Evolutionary conservation across 2,329 filamentous ascomycete genomes (phyloP).

Genomic region (Chaetomium globosum): DNA sequence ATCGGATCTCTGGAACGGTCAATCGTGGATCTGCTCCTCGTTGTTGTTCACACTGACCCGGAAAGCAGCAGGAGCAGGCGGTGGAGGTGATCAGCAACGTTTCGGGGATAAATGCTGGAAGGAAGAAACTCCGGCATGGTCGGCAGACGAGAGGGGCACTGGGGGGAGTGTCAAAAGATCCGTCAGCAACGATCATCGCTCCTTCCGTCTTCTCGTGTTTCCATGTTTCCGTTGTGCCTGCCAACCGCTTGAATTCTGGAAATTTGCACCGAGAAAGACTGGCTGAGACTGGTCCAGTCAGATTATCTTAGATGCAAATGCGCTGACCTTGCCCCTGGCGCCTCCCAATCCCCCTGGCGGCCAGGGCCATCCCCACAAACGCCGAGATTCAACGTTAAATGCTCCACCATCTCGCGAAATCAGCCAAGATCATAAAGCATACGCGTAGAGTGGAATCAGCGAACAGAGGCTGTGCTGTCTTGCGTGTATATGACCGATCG

Average conservation of each 20-base stretch:
- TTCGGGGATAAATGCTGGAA: slow-evolving; percentile 2
- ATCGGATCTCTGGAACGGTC: slow-evolving; percentile 6
- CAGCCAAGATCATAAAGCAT: background rate
- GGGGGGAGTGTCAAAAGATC: background rate
- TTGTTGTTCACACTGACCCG: background rate
- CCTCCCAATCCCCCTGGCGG: background rate
- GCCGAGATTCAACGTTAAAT: background rate
- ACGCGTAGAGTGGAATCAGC: background rate
- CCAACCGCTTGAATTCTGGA: background rate
- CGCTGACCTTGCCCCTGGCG: background rate
- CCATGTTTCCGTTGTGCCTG: slow-evolving; percentile 13
- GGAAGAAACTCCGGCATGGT: background rate
- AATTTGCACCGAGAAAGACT: background rate
- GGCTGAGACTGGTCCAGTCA: slow-evolving; percentile 1
- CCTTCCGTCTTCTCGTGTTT: slow-evolving; percentile 7
- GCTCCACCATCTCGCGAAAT: slow-evolving; percentile 9
- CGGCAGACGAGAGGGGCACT: background rate
- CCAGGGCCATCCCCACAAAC: slow-evolving; percentile 16
- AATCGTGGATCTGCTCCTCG: background rate
- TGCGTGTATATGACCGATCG: slow-evolving; percentile 23
- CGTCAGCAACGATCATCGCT: slow-evolving; percentile 5
- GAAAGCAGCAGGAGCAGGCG: slow-evolving; percentile 8
- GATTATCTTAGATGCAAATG: background rate
- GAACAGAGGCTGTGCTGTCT: background rate
- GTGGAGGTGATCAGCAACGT: slow-evolving; percentile 18